Base-by-base conservation (phyloP, 2,329 filamentous ascomycete species). In the Stagonosporopsis rhizophila region DNA sequence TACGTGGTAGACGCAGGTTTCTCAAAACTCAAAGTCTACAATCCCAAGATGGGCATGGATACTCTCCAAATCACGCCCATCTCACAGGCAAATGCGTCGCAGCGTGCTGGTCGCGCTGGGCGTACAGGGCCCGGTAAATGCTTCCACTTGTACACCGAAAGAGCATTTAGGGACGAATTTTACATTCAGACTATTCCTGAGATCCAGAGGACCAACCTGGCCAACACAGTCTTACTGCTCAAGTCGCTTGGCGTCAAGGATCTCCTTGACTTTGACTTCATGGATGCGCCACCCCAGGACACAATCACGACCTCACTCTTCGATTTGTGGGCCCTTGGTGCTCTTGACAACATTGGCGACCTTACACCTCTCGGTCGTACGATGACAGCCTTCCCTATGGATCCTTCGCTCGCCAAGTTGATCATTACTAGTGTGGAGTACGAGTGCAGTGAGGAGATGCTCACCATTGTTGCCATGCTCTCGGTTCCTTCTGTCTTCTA, bases 331-430 rank as follows among this genome's bases (percentile, higher is more conserved):
- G 93, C 95, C 0, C 82, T 99, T 0, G 95, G 95, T 1, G 94
- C 95, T 0, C 79, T 99, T 12, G 92, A 97, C 73, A 97, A 99
- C 67, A 84, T 98, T 15, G 96, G 95, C 32, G 92, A 97, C 64
- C 83, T 99, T 23, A 99, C 95, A 0, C 82, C 86, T 0, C 85
- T 99, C 1, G 95, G 95, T 27, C 87, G 86, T 40, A 93, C 90
- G 66, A 99, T 99, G 95, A 97, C 95, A 23, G 90, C 91, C 1
- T 99, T 98, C 69, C 95, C 95, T 0, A 99, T 99, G 94, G 95
- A 99, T 63, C 95, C 95, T 0, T 93, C 93, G 0, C 82, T 99
- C 9, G 92, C 94, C 7, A 99, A 99, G 77, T 86, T 99, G 12
- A 85, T 99, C 52, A 96, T 99, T 72, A 96, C 90, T 41, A 89